Base-by-base conservation (phyloP, 257 asterid genomes). In the Nicotiana benthamiana region DNA sequence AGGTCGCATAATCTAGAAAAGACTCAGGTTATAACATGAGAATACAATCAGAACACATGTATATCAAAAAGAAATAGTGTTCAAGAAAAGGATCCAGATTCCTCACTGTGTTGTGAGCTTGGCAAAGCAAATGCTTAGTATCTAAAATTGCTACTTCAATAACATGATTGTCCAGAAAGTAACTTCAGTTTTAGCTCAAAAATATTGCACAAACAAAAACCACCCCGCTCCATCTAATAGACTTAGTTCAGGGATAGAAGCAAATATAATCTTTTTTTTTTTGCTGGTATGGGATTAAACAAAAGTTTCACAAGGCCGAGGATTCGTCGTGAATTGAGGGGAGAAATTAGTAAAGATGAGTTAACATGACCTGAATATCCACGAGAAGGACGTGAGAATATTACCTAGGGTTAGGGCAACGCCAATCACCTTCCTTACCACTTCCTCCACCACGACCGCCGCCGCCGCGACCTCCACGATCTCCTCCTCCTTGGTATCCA, bases 371-470 rank as follows among this genome's bases (percentile, higher is more conserved):
- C 60, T 72, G 43, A 16, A 46, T 13, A 46, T 24, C 67, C 57
- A 82, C 60, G 30, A 56, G 52, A 81, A 79, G 60, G 51, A 48
- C 15, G 60, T 24, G 40, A 72, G 61, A 46, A 72, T 22, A 75
- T 81, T 88, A 96, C 99, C 97, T 89, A 30, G 90, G 87, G 85
- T 92, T 89, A 68, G 99, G 99, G 86, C 99, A 96, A 22, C 89
- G 96, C 99, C 99, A 96, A 65, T 96, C 99, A 5, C 99, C 99
- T 2, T 91, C 99, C 90, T 97, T 88, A 62, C 97, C 99, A 63
- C 97, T 83, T 82, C 97, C 98, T 20, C 96, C 91, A 18, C 95
- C 89, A 1, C 97, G 87, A 34, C 97, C 93, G 12, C 97, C 92
- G 8, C 95, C 90, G 8, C 95, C 90, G 8, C 96, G 87, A 2